Percentiles rank a stretch among this genome's conserved stretches.
phyloP scores from a whole-genome alignment of 345 rosid genomes.

The Bruguiera sexangula region DNA sequence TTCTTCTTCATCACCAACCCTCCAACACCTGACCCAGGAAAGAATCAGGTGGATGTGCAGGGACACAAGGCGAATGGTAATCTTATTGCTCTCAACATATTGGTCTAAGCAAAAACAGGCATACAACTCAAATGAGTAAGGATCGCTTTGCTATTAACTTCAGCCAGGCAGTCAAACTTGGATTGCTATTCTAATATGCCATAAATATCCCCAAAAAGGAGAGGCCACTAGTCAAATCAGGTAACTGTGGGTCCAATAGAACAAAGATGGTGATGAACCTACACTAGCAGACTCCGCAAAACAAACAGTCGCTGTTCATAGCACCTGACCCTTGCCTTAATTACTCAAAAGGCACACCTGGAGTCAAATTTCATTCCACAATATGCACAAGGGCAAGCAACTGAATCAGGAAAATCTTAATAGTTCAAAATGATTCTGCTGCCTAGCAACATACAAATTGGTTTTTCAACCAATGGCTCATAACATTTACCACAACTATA shows the following conservation, averaged over 20 bases:
- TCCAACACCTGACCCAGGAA: no score
- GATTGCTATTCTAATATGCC: no score
- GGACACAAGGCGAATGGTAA: no score
- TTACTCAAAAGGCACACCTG: background rate
- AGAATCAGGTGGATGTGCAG: no score
- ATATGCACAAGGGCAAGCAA: background rate
- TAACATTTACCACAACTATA: background rate
- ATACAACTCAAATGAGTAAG: no score
- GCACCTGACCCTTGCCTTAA: background rate
- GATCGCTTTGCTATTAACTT: no score
- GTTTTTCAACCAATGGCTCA: background rate
- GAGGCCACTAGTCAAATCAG: no score
- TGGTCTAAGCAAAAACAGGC: background rate
- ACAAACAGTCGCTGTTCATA: background rate
- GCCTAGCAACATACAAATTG: no score
- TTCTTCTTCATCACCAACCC: no score
- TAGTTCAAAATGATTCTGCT: background rate
- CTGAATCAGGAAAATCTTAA: background rate
- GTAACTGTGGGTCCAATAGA: no score
- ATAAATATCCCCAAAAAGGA: no score
- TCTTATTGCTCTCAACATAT: constrained; percentile 1
- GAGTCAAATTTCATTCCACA: background rate
- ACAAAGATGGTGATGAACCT: background rate
- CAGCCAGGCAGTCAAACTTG: no score
- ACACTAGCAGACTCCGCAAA: background rate